A percentile compares a stretch with the other conserved stretches of the same genome.
These are phyloP conservation scores for Rehmannia glutinosa DNA, from an alignment of 257 asterid species.

Conservation along the genomic window DNA sequence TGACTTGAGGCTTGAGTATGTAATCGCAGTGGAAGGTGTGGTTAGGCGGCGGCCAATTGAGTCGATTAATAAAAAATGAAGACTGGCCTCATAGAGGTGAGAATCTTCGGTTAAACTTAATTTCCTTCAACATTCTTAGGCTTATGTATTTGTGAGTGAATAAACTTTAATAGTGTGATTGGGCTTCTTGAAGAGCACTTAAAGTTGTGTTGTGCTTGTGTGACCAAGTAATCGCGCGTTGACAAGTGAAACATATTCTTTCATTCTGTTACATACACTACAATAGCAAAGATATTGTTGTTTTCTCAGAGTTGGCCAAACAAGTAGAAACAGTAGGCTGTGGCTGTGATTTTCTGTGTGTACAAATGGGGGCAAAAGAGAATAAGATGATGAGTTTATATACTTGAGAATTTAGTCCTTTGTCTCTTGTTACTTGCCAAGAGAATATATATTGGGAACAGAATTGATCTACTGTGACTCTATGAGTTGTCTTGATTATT, in stretches of 20 bases:
- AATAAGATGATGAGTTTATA: neutral
- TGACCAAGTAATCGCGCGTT: slow-evolving; percentile 1
- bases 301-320: neutral
- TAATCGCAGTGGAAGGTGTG: slow-evolving; percentile 81
- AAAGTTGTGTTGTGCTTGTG: no score
- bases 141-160: neutral
- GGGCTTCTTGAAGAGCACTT: no score
- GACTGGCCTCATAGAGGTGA: slow-evolving; percentile 91
- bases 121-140: neutral
- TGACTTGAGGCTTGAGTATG: slow-evolving; percentile 89
- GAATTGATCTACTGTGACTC: neutral
- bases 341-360: neutral
- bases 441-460: neutral
- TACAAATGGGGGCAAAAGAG: neutral
- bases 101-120: neutral
- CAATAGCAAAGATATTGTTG: neutral
- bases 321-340: neutral
- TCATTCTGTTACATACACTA: neutral
- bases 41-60: slow-evolving; percentile 77
- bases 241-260: neutral
- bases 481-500: neutral
- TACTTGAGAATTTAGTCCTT: slow-evolving; percentile 11
- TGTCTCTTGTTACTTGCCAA: neutral
- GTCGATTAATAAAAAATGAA: slow-evolving; percentile 78
- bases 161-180: neutral